Conservation (phyloP, 140 eudicot species). For the Flaveria floridana region DNA sequence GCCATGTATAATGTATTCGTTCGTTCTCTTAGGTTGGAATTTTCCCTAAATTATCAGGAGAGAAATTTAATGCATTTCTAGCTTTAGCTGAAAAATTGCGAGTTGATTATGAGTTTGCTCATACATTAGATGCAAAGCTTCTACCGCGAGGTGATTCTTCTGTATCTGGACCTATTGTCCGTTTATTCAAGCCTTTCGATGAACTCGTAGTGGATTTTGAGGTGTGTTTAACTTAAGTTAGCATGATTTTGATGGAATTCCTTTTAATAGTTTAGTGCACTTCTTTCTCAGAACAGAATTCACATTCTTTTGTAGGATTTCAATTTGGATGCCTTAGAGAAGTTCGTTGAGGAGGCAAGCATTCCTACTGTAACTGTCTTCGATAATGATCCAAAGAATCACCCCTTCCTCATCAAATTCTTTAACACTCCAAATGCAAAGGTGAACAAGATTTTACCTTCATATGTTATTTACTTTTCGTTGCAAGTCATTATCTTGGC, state of each 20-base stretch:
- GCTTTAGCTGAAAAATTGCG: slow-evolving; percentile 72
- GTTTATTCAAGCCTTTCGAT: slow-evolving; percentile 92
- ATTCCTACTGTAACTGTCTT: slow-evolving; percentile 67
- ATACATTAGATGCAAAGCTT: slow-evolving; percentile 67
- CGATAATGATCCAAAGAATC: slow-evolving; percentile 70
- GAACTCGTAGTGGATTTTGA: slow-evolving; percentile 80
- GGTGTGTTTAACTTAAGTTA: slow-evolving; percentile 38
- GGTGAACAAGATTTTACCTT: slow-evolving; percentile 37
- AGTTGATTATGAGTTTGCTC: slow-evolving; percentile 73
- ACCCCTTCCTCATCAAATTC: slow-evolving; percentile 70
- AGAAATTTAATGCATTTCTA: slow-evolving; percentile 54
- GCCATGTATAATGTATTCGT: slow-evolving; percentile 14
- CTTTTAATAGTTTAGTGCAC: not conserved
- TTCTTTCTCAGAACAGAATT: not conserved
- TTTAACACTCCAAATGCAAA: slow-evolving; percentile 65
- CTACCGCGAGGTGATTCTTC: slow-evolving; percentile 86
- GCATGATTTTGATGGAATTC: not conserved
- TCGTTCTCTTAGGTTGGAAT: slow-evolving; percentile 65
- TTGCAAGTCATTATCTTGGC: not conserved
- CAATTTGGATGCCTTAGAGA: slow-evolving; percentile 59
- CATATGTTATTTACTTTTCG: not conserved
- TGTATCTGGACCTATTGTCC: slow-evolving; percentile 55
- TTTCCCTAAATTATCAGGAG: slow-evolving; percentile 88
- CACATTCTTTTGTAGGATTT: slow-evolving; percentile 57
- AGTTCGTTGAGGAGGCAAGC: slow-evolving; percentile 70